Conservation (phyloP, 192 early-diverging fungal genomes). For the Spizellomyces sp. region DNA sequence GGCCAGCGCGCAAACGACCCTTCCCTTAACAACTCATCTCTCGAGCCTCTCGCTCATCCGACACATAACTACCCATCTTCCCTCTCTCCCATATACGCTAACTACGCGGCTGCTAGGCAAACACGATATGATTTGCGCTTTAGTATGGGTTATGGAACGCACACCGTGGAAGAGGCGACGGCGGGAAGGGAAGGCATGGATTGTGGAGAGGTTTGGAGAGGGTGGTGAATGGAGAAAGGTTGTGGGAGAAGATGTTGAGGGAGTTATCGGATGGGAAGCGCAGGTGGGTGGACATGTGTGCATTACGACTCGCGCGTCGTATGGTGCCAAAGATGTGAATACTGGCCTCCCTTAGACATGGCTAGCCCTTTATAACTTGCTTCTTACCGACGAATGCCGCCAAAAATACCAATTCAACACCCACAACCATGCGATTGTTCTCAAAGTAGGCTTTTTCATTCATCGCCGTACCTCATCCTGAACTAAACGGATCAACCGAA, state of each 20-base stretch:
- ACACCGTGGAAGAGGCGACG: slow-evolving; percentile 38
- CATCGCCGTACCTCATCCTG: background rate
- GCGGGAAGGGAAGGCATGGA: background rate
- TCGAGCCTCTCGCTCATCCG: slow-evolving; percentile 43
- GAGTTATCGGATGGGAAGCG: slow-evolving; percentile 45
- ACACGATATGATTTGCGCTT: slow-evolving; percentile 40
- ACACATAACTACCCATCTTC: slow-evolving; percentile 40
- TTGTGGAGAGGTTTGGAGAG: slow-evolving; percentile 38
- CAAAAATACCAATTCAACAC: slow-evolving; percentile 43
- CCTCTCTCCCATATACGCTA: slow-evolving; percentile 37
- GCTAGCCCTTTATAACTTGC: slow-evolving; percentile 52
- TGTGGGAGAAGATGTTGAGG: slow-evolving; percentile 35
- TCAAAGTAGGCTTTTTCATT: slow-evolving; percentile 33
- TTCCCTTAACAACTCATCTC: slow-evolving; percentile 5
- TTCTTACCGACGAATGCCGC: slow-evolving; percentile 50
- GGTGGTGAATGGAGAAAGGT: slow-evolving; percentile 42
- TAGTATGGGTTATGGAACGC: slow-evolving; percentile 41
- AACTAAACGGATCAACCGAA: background rate
- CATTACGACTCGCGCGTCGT: background rate
- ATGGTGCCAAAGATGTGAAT: background rate
- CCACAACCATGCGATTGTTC: slow-evolving; percentile 39
- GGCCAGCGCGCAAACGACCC: background rate
- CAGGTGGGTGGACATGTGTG: slow-evolving; percentile 41
- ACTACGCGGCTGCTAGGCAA: slow-evolving; percentile 38
- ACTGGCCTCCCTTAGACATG: slow-evolving; percentile 35